Percentiles rank a stretch among this genome's conserved stretches.
phyloP scores from a whole-genome alignment of 2,329 filamentous ascomycete species.

The Paecilomyces sp. region DNA sequence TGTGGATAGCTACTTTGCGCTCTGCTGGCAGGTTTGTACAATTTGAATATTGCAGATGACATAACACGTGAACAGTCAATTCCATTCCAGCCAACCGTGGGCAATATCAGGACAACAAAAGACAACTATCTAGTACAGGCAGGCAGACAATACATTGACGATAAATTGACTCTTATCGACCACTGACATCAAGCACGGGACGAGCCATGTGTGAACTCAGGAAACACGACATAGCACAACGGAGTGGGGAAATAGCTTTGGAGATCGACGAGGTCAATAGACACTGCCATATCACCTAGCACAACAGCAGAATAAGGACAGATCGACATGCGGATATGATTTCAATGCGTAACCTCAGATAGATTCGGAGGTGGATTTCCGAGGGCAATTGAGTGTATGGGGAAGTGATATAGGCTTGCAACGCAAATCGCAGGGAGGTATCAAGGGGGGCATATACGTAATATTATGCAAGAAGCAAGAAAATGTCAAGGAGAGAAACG shows the following conservation, averaged over 20 bases:
- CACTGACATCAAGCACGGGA: not conserved
- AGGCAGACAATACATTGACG: not conserved
- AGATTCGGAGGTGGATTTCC: not conserved
- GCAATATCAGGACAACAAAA: not conserved
- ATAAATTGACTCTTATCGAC: not conserved
- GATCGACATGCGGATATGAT: not conserved
- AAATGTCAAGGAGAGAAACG: constrained; percentile 2
- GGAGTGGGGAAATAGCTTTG: not conserved
- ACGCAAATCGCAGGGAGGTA: constrained; percentile 1
- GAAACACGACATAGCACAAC: not conserved
- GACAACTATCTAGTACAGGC: not conserved
- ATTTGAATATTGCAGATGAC: not conserved
- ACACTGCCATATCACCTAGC: not conserved
- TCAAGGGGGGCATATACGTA: constrained; percentile 6
- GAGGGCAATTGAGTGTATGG: not conserved
- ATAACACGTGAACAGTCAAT: not conserved
- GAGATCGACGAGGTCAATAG: not conserved
- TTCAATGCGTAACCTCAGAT: not conserved
- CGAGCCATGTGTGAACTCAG: not conserved
- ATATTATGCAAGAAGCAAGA: constrained; percentile 3
- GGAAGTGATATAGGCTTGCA: not conserved
- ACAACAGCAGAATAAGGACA: not conserved
- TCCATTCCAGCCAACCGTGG: not conserved
- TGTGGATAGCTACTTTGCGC: not conserved
- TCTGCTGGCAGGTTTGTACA: not conserved